Percentiles rank a stretch among this genome's conserved stretches.
Conservation (phyloP, 2,329 filamentous ascomycete species). For the Colletotrichum cereale region DNA sequence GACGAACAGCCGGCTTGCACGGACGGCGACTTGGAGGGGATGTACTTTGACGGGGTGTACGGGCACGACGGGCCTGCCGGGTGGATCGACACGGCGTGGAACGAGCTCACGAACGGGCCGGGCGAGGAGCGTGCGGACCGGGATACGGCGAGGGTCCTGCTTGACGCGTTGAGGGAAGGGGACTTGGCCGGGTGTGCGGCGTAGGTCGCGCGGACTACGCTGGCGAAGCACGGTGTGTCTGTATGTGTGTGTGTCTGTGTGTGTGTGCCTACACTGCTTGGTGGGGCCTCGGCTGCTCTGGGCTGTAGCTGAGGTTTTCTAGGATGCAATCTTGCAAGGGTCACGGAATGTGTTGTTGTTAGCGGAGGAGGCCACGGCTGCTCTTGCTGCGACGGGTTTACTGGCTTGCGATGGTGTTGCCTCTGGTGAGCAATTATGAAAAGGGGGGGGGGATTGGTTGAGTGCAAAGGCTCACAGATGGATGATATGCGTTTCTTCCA, state of each 20-base stretch:
- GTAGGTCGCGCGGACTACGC: not conserved
- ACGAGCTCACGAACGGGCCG: slow-evolving; percentile 44
- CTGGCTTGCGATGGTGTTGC: no score
- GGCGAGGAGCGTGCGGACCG: slow-evolving; percentile 49
- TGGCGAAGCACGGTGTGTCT: not conserved
- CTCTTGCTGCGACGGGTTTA: no score
- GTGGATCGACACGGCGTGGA: slow-evolving; percentile 56
- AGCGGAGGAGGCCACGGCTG: no score
- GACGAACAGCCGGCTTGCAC: slow-evolving; percentile 44
- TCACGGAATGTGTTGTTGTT: no score
- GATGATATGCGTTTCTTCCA: not conserved
- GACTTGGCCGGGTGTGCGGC: slow-evolving; percentile 42
- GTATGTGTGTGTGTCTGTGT: not conserved
- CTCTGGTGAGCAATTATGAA: not conserved
- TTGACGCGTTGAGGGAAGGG: slow-evolving; percentile 53
- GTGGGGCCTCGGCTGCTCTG: not conserved
- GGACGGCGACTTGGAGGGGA: slow-evolving; percentile 44
- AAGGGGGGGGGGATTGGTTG: not conserved
- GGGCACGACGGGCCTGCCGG: slow-evolving; percentile 47
- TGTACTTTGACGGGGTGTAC: slow-evolving; percentile 48
- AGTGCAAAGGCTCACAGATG: not conserved
- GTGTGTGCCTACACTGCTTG: not conserved
- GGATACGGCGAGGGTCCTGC: slow-evolving; percentile 53
- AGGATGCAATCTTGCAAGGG: no score
- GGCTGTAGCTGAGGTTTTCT: not conserved